Base-by-base conservation (phyloP, 768 basidiomycete genomes). In the Tulasnella sp. region DNA sequence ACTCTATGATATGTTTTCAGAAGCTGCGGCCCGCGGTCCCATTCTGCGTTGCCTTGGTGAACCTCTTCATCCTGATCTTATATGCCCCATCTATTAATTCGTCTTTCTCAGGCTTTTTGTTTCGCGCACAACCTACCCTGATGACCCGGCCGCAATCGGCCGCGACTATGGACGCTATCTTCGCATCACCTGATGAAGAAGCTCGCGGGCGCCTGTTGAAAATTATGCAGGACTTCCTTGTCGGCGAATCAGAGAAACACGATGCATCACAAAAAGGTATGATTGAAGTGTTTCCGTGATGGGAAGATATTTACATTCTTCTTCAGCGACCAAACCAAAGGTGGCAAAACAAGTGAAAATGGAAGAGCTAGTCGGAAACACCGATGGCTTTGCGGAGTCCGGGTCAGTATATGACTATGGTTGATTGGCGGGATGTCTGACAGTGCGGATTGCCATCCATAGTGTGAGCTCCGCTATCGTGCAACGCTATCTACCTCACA, bases 381-480 rank as follows among this genome's bases (percentile, higher is more conserved):
- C 92, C 0, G 87, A 92, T 66, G 91, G 86, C 1, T 94, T 98
- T 68, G 92, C 94, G 0, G 96, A 98, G 65, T 97, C 94, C 4
- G 93, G 93, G 96, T 97, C 71, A 65, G 81, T 62, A 29, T 19
- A 10, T 17, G 10, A n/a, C 24, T 49, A 17, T 7, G 30, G 4
- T 1, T 29, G 9, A 5, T 41, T 0, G 24, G 2, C 1, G 29
- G 31, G 3, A 56, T n/a, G 21, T n/a, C 22, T 12, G n/a, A 38
- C 24, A 38, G 1, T 22, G 10, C 10, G 22, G 11, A 3, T 12
- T 2, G 2, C 21, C 17, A 38, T 31, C 29, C 29, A 21, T 21
- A 98, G 94, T 25, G 90, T 97, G 62, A 91, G 89, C 70, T 93
- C 94, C 1, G 89, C 91, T 2, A 79, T 99, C 38, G 85, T 97